Conservation (phyloP, 768 basidiomycete species). For the Kwoniella sp. region DNA sequence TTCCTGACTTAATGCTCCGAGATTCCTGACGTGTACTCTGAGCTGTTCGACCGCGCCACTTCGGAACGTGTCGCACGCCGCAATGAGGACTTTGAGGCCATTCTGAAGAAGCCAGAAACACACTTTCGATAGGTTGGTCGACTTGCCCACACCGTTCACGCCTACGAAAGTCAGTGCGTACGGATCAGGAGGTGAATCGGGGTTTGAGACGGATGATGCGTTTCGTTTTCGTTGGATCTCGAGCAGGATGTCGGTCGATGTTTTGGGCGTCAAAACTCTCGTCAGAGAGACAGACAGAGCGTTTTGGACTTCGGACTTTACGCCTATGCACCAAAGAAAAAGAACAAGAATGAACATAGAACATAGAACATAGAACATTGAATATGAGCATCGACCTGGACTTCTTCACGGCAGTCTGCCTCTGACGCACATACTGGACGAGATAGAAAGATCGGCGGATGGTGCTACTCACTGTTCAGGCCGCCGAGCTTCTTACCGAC, state of each 20-base stretch:
- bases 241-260: constrained; percentile 91
- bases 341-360: too few relatives aligned
- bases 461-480: constrained; percentile 74
- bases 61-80: constrained; percentile 98
- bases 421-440: too few relatives aligned
- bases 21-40: constrained; percentile 90
- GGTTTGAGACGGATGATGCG: constrained; percentile 66
- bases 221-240: constrained; percentile 83
- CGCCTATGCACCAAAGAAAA: constrained; percentile 62
- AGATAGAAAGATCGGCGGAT: too few relatives aligned
- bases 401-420: too few relatives aligned
- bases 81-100: constrained; percentile 85
- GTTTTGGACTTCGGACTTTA: constrained; percentile 76
- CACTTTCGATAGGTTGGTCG: constrained; percentile 95
- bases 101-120: constrained; percentile 99
- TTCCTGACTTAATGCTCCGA: constrained; percentile 74
- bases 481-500: constrained; percentile 89
- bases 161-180: constrained; percentile 96
- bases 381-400: too few relatives aligned
- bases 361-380: too few relatives aligned
- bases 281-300: constrained; percentile 86
- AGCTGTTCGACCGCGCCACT: constrained; percentile 95
- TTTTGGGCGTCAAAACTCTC: constrained; percentile 91
- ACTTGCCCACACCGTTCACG: constrained; percentile 98
- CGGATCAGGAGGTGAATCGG: constrained; percentile 68